These are phyloP conservation scores for Psidium guajava DNA, from an alignment of 345 rosid genomes.

Conservation along the genomic window DNA sequence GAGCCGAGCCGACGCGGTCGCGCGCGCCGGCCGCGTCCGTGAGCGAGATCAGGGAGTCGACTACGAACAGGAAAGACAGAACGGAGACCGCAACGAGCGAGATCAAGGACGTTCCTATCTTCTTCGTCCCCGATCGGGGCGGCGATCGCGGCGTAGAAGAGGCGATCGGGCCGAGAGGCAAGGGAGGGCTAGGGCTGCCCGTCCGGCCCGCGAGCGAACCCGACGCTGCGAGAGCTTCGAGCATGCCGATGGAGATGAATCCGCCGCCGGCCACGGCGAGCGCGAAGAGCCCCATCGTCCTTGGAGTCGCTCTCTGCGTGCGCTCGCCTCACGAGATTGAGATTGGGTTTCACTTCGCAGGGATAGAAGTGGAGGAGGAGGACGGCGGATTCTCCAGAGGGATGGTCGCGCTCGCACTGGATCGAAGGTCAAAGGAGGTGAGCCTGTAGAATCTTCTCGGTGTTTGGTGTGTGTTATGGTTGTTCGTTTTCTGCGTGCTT, in stretches of 20 bases:
- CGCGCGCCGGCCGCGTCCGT: conserved; percentile 33
- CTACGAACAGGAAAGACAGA: conserved; percentile 37
- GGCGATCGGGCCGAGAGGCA: conserved; percentile 11
- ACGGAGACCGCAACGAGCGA: conserved; percentile 9
- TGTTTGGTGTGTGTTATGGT: not conserved
- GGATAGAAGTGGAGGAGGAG: not conserved
- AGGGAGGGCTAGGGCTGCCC: not conserved
- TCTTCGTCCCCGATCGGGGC: not conserved
- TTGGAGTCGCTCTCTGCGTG: not conserved
- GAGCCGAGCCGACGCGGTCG: conserved; percentile 57
- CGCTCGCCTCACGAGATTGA: not conserved
- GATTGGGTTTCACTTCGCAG: not conserved
- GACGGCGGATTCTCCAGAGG: not conserved
- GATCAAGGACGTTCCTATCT: not conserved
- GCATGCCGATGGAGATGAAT: conserved; percentile 44
- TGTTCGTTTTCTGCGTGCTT: not conserved
- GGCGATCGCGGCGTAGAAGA: not conserved
- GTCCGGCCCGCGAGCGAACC: conserved; percentile 8
- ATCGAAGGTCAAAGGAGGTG: not conserved
- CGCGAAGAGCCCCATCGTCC: conserved; percentile 37
- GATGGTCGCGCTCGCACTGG: not conserved
- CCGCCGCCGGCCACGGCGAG: conserved; percentile 52
- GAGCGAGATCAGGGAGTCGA: conserved; percentile 46
- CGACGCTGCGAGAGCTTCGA: conserved; percentile 32
- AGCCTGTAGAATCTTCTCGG: not conserved